Percentiles rank a stretch among this genome's conserved stretches.
These are phyloP conservation scores for Penicillium turbatum DNA, from an alignment of 495 filamentous ascomycete species.

Conservation along the genomic window DNA sequence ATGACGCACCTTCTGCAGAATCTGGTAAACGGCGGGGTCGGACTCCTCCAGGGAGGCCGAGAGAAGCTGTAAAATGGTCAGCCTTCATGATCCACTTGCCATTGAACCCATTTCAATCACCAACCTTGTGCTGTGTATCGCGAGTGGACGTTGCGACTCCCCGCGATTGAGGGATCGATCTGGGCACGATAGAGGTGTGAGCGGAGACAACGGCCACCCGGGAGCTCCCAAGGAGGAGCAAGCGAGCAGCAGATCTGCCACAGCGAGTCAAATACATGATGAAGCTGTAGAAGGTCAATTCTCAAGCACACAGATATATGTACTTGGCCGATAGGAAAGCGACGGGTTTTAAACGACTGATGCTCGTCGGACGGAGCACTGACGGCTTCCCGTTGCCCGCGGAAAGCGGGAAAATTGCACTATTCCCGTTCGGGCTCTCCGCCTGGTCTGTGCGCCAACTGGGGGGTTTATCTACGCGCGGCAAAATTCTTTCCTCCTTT, in stretches of 20 bases:
- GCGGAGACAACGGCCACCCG: conserved; percentile 21
- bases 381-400: conserved; percentile 37
- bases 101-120: neutral
- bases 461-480: conserved; percentile 16
- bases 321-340: conserved; percentile 24
- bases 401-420: conserved; percentile 35
- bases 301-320: conserved; percentile 7
- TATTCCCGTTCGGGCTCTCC: conserved; percentile 28
- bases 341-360: conserved; percentile 19
- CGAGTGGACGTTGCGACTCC: conserved; percentile 37
- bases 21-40: conserved; percentile 80
- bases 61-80: conserved; percentile 58
- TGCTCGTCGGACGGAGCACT: conserved; percentile 21
- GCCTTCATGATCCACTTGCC: neutral
- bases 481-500: conserved; percentile 22
- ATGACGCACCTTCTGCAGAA: conserved; percentile 76
- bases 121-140: conserved; percentile 44
- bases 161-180: conserved; percentile 28
- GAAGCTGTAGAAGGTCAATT: conserved; percentile 7
- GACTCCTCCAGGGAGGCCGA: conserved; percentile 73
- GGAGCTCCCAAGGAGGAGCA: conserved; percentile 34
- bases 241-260: conserved; percentile 39
- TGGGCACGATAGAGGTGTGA: conserved; percentile 18
- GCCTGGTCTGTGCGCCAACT: conserved; percentile 26
- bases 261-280: conserved; percentile 43